Evolutionary conservation across 129 eudicot genomes (phyloP).

Genomic region (Helianthus annuus): DNA sequence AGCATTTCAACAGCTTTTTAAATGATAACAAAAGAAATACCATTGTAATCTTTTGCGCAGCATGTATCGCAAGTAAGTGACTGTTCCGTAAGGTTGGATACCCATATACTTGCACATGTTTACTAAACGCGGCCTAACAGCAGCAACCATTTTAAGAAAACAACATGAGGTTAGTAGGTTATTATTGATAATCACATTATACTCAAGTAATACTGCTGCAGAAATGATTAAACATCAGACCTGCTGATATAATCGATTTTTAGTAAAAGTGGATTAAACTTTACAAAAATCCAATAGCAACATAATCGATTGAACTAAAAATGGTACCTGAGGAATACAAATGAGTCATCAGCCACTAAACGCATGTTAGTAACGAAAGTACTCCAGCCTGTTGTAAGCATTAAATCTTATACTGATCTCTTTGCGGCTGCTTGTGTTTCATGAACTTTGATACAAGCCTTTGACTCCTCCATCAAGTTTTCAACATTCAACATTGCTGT

Average conservation of each 20-base stretch:
- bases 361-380: too few species aligned
- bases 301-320: too few species aligned
- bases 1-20: constrained; percentile 11
- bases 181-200: background rate
- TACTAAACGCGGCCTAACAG: constrained; percentile 89
- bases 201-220: constrained; percentile 4
- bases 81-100: too few species aligned
- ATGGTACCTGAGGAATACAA: too few species aligned
- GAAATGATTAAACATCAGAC: too few species aligned
- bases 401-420: constrained; percentile 44
- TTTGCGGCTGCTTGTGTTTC: constrained; percentile 64
- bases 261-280: too few species aligned
- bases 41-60: too few species aligned
- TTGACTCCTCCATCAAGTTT: constrained; percentile 36
- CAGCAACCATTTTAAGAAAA: constrained; percentile 19
- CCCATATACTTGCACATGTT: too few species aligned
- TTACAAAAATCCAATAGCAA: too few species aligned
- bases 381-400: constrained; percentile 63
- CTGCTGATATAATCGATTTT: constrained; percentile 96
- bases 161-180: constrained; percentile 2
- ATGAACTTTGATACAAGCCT: constrained; percentile 34
- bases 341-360: too few species aligned
- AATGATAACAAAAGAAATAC: constrained; percentile 33
- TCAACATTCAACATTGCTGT: constrained; percentile 57
- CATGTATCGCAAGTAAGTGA: too few species aligned